Conservation (phyloP, 1,139 yeast genomes). For the Pneumocystis wakefieldiae region DNA sequence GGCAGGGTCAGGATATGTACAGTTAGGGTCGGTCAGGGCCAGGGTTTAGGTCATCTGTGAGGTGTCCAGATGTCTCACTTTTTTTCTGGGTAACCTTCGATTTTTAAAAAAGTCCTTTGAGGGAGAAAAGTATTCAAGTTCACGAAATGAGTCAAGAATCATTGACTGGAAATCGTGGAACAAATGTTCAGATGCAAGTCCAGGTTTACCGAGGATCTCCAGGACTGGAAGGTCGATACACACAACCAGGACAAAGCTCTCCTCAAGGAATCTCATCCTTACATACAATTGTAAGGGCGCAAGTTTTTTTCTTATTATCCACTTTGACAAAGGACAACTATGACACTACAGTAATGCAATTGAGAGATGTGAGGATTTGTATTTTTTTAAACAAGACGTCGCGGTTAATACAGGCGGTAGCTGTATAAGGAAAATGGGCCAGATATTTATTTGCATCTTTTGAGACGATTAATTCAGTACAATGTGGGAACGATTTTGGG, state of each 20-base stretch:
- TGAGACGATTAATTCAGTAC: constrained; percentile 24
- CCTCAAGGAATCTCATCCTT: neutral
- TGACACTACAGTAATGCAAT: constrained; percentile 32
- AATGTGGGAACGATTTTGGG: constrained; percentile 25
- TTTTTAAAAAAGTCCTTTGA: too few relatives aligned
- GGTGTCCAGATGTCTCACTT: too few relatives aligned
- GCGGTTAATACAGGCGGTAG: constrained; percentile 4
- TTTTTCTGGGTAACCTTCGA: too few relatives aligned
- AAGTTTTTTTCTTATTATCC: constrained; percentile 37
- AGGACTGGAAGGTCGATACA: neutral
- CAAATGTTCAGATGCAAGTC: too few relatives aligned
- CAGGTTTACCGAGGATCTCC: neutral
- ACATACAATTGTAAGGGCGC: constrained; percentile 36
- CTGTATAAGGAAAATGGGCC: constrained; percentile 30
- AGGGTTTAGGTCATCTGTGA: too few relatives aligned
- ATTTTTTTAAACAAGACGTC: neutral
- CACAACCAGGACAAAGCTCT: neutral
- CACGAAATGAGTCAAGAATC: too few relatives aligned
- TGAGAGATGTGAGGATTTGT: constrained; percentile 25
- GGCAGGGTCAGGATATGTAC: too few relatives aligned
- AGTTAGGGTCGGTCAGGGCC: too few relatives aligned
- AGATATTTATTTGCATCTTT: constrained; percentile 24
- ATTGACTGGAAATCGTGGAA: too few relatives aligned
- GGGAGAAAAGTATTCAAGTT: too few relatives aligned
- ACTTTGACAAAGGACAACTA: constrained; percentile 32